Evolutionary conservation across 2,329 filamentous ascomycete genomes (phyloP).

Genomic region (Epichloe gansuensis): DNA sequence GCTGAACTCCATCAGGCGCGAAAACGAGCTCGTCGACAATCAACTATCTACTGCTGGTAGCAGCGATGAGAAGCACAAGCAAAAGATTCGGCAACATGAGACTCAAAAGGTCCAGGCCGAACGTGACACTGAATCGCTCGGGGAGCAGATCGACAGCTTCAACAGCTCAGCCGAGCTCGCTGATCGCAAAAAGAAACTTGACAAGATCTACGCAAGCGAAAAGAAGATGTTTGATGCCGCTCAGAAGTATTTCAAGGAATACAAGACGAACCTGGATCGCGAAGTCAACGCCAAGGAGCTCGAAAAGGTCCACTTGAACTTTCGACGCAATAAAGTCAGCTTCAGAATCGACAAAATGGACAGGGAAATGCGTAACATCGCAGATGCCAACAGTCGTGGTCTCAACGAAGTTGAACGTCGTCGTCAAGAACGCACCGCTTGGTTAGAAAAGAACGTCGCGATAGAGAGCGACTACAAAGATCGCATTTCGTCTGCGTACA

Average conservation of each 20-base stretch:
- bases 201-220: slow-evolving; percentile 39
- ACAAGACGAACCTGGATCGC: slow-evolving; percentile 49
- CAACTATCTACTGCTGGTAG: slow-evolving; percentile 57
- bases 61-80: slow-evolving; percentile 61
- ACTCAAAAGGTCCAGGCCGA: slow-evolving; percentile 58
- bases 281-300: slow-evolving; percentile 50
- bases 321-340: slow-evolving; percentile 60
- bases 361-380: slow-evolving; percentile 57
- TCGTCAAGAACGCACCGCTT: slow-evolving; percentile 35
- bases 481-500: slow-evolving; percentile 27
- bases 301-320: slow-evolving; percentile 49
- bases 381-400: slow-evolving; percentile 53
- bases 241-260: slow-evolving; percentile 39
- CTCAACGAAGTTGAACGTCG: slow-evolving; percentile 50
- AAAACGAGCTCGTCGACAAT: slow-evolving; percentile 56
- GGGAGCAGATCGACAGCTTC: slow-evolving; percentile 47
- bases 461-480: slow-evolving; percentile 34
- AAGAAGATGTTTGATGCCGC: slow-evolving; percentile 48
- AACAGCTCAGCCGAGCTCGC: slow-evolving; percentile 51
- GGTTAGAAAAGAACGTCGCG: slow-evolving; percentile 32
- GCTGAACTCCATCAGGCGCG: slow-evolving; percentile 54
- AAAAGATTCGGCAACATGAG: slow-evolving; percentile 62
- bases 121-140: slow-evolving; percentile 40
- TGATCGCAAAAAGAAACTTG: slow-evolving; percentile 41
- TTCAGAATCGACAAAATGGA: slow-evolving; percentile 60